Evolutionary conservation across 306 rosid genomes (phyloP).

Genomic region (Citrullus amarus): DNA sequence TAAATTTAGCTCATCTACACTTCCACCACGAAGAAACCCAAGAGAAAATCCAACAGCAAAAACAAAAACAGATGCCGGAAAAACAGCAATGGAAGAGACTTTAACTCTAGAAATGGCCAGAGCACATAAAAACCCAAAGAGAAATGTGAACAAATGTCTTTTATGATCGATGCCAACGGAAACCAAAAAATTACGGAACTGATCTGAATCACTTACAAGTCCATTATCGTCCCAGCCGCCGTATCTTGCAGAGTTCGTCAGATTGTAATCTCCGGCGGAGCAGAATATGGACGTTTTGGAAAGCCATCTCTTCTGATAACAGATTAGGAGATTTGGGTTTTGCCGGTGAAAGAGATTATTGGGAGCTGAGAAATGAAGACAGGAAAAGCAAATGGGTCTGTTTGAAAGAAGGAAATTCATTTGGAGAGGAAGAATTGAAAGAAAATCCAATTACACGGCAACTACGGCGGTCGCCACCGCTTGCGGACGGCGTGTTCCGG

Average conservation of each 20-base stretch:
- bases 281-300: conserved; percentile 15
- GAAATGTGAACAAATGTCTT: conserved; percentile 43
- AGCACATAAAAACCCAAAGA: conserved; percentile 66
- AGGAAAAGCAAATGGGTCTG: conserved; percentile 13
- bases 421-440: conserved; percentile 8
- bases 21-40: conserved; percentile 53
- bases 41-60: conserved; percentile 58
- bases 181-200: conserved; percentile 43
- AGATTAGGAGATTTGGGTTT: conserved; percentile 18
- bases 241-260: conserved; percentile 26
- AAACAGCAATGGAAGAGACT: conserved; percentile 58
- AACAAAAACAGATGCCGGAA: conserved; percentile 65
- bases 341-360: conserved; percentile 5
- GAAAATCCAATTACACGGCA: neutral
- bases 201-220: conserved; percentile 20
- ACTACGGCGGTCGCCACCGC: conserved; percentile 2
- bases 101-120: conserved; percentile 74
- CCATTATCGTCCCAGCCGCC: conserved; percentile 83
- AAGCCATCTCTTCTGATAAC: conserved; percentile 21
- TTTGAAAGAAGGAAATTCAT: conserved; percentile 39
- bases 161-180: conserved; percentile 58
- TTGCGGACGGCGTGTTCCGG: neutral
- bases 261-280: conserved; percentile 25
- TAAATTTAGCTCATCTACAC: conserved; percentile 25
- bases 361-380: conserved; percentile 19